Conservation (phyloP, 2,329 filamentous ascomycete genomes). For the Diaporthe eres region DNA sequence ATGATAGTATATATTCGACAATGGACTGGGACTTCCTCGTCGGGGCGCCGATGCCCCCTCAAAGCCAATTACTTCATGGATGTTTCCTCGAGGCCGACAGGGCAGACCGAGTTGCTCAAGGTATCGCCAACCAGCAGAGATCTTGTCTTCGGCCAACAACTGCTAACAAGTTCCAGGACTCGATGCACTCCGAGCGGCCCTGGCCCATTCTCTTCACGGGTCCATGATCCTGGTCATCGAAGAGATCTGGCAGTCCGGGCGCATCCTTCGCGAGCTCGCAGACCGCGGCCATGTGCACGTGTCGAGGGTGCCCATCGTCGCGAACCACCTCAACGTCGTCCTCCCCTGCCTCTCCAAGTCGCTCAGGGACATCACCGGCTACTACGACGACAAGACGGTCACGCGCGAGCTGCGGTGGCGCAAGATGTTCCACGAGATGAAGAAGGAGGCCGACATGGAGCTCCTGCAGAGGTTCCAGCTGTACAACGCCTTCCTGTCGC, state of each 20-base stretch:
- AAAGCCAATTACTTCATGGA: constrained; percentile 60
- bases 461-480: constrained; percentile 68
- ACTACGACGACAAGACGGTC: constrained; percentile 65
- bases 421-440: constrained; percentile 70
- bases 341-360: constrained; percentile 69
- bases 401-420: constrained; percentile 68
- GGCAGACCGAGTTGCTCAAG: constrained; percentile 60
- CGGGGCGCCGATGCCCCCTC: constrained; percentile 33
- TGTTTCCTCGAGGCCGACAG: constrained; percentile 69
- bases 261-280: constrained; percentile 66
- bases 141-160: not conserved
- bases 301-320: constrained; percentile 63
- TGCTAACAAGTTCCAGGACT: constrained; percentile 52
- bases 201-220: constrained; percentile 60
- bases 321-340: constrained; percentile 69
- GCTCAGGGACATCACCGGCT: constrained; percentile 65
- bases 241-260: constrained; percentile 60
- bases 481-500: constrained; percentile 68
- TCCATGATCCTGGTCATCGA: constrained; percentile 63
- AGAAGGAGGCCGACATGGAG: constrained; percentile 64
- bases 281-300: constrained; percentile 68
- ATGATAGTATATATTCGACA: not conserved
- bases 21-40: constrained; percentile 39
- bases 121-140: not conserved
- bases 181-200: constrained; percentile 61